A percentile compares a stretch with the other conserved stretches of the same genome.
These are phyloP conservation scores for Cutaneotrichosporon cavernicola DNA, from an alignment of 1,284 basidiomycete genomes.

Conservation along the genomic window DNA sequence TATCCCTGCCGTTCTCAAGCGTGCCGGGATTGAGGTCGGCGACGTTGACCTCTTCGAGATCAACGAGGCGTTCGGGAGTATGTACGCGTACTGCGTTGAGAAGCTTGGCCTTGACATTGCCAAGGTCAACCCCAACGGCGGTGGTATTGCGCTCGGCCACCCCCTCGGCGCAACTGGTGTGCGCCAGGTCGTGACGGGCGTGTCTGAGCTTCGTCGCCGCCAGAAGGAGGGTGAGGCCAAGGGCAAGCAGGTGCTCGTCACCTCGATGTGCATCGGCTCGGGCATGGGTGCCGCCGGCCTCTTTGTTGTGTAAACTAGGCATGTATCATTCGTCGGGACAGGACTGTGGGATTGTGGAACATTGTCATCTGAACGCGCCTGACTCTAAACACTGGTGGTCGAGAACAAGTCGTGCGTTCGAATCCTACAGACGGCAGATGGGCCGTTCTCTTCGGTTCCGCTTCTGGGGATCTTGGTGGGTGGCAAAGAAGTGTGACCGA, in stretches of 20 bases:
- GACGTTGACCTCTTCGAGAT: constrained; percentile 84
- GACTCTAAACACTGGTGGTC: too few relatives aligned
- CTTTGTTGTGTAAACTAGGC: constrained; percentile 27
- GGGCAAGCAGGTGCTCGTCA: constrained; percentile 29
- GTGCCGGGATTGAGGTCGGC: constrained; percentile 63
- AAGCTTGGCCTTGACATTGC: constrained; percentile 67
- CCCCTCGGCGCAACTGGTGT: constrained; percentile 32
- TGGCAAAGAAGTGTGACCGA: neutral
- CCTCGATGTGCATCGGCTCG: constrained; percentile 33
- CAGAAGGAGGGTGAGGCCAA: constrained; percentile 20
- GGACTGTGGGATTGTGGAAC: neutral
- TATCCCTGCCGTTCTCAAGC: constrained; percentile 64
- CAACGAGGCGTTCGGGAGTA: constrained; percentile 87
- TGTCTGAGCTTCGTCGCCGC: constrained; percentile 32
- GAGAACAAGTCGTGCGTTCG: too few relatives aligned
- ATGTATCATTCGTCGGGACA: constrained; percentile 4
- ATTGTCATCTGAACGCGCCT: too few relatives aligned
- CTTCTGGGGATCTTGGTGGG: neutral
- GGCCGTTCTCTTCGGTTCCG: too few relatives aligned
- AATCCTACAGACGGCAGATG: too few relatives aligned
- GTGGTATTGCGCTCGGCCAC: constrained; percentile 47
- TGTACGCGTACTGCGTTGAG: constrained; percentile 73
- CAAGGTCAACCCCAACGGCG: constrained; percentile 84
- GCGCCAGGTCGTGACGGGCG: constrained; percentile 36
- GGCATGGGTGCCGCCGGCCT: constrained; percentile 34